These are phyloP conservation scores for Paramyrothecium roridum DNA, from an alignment of 2,329 filamentous ascomycete genomes.

Conservation along the genomic window DNA sequence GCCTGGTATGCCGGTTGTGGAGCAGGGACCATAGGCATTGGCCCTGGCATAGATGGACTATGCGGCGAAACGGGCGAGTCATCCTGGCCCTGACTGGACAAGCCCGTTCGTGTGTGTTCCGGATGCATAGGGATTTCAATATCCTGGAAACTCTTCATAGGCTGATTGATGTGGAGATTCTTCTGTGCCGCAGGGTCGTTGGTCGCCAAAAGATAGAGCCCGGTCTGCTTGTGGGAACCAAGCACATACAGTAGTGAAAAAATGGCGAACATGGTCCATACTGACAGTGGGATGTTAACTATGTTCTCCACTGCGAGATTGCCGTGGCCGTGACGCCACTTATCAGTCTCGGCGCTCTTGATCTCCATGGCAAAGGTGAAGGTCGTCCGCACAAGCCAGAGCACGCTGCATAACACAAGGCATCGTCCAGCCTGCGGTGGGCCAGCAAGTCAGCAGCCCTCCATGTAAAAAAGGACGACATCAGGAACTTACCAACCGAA, in stretches of 20 bases:
- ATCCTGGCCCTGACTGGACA: not conserved
- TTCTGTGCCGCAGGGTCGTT: constrained; percentile 6
- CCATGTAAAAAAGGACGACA: constrained; percentile 1
- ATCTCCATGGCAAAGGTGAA: constrained; percentile 17
- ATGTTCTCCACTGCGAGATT: constrained; percentile 4
- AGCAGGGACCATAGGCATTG: not conserved
- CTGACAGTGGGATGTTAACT: constrained; percentile 16
- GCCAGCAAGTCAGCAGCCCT: not conserved
- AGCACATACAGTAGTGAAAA: constrained; percentile 21
- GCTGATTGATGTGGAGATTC: constrained; percentile 6
- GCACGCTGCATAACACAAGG: constrained; percentile 7
- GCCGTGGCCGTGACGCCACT: not conserved
- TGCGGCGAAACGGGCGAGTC: not conserved
- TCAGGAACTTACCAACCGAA: too few relatives aligned
- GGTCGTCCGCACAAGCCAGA: constrained; percentile 19
- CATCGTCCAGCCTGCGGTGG: not conserved
- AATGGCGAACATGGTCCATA: constrained; percentile 20
- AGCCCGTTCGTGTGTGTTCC: not conserved
- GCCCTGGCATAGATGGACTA: not conserved
- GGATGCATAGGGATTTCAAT: not conserved
- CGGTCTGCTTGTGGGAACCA: constrained; percentile 17
- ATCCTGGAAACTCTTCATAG: not conserved
- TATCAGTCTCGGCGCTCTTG: constrained; percentile 5
- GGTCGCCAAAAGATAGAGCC: constrained; percentile 20
- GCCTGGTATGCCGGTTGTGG: not conserved